Conservation (phyloP, 2,329 filamentous ascomycete genomes). For the Penicillium decumbens region DNA sequence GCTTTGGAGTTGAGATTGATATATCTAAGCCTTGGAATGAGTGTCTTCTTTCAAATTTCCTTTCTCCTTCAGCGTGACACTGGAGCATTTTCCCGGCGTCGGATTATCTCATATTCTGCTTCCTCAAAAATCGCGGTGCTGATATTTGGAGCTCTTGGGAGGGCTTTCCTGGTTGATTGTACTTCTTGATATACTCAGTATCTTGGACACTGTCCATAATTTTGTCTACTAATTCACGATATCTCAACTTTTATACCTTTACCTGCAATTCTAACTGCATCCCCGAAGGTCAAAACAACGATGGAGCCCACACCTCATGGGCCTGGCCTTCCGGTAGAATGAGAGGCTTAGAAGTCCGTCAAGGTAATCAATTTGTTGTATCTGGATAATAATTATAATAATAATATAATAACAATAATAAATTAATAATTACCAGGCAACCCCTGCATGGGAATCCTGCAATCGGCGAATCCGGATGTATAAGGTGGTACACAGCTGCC, state of each 20-base stretch:
- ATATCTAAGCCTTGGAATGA: not conserved
- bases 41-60: not conserved
- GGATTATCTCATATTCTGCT: not conserved
- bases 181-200: not conserved
- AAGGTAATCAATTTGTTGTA: too few relatives aligned
- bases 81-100: constrained; percentile 10
- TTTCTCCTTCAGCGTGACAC: constrained; percentile 8
- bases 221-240: not conserved
- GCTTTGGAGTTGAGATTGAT: constrained; percentile 35
- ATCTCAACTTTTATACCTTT: not conserved
- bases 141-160: not conserved
- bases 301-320: constrained; percentile 13
- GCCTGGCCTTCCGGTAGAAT: not conserved
- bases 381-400: too few relatives aligned
- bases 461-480: not conserved
- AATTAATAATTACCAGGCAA: not conserved
- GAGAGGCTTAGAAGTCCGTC: not conserved
- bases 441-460: not conserved
- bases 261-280: too few relatives aligned
- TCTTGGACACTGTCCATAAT: constrained; percentile 2
- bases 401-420: not conserved
- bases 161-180: not conserved
- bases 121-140: not conserved
- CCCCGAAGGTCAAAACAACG: not conserved
- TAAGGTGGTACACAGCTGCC: constrained; percentile 14